Evolutionary conservation across 768 basidiomycete species (phyloP).

Genomic region (Mycena latifolia): DNA sequence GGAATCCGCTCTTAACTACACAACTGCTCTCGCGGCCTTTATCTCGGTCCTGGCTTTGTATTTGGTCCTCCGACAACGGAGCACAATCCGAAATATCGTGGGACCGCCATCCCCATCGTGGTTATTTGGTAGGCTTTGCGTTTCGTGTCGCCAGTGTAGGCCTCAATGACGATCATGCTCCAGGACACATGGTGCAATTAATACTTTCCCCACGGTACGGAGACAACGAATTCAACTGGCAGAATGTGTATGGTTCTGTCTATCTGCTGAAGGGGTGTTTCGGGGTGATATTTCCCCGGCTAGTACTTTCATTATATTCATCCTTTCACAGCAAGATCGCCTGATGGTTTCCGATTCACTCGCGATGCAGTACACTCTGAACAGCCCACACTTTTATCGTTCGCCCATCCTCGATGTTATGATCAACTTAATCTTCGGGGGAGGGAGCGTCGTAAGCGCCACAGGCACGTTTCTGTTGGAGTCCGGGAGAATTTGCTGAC

Average conservation of each 20-base stretch:
- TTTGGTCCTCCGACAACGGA: too few species aligned
- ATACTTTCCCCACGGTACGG: not conserved
- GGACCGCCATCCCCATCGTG: not conserved
- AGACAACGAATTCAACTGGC: slow-evolving; percentile 18
- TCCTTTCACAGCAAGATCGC: slow-evolving; percentile 13
- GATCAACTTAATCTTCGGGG: too few species aligned
- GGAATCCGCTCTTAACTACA: too few species aligned
- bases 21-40: too few species aligned
- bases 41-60: too few species aligned
- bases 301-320: not conserved
- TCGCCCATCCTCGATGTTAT: too few species aligned
- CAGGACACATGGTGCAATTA: slow-evolving; percentile 11
- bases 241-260: not conserved
- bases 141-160: not conserved
- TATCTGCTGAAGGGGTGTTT: slow-evolving; percentile 13
- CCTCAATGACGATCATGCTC: too few species aligned
- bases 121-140: slow-evolving; percentile 9
- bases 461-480: too few species aligned
- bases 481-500: too few species aligned
- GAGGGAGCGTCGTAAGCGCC: too few species aligned
- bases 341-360: not conserved
- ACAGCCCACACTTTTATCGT: slow-evolving; percentile 6
- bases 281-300: slow-evolving; percentile 6
- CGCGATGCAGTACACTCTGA: slow-evolving; percentile 6
- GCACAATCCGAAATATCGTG: not conserved